Evolutionary conservation across 352 stramenopile species (phyloP), one percentile per base, ranked within the genome.

Genomic region (Phytophthora lateralis): DNA sequence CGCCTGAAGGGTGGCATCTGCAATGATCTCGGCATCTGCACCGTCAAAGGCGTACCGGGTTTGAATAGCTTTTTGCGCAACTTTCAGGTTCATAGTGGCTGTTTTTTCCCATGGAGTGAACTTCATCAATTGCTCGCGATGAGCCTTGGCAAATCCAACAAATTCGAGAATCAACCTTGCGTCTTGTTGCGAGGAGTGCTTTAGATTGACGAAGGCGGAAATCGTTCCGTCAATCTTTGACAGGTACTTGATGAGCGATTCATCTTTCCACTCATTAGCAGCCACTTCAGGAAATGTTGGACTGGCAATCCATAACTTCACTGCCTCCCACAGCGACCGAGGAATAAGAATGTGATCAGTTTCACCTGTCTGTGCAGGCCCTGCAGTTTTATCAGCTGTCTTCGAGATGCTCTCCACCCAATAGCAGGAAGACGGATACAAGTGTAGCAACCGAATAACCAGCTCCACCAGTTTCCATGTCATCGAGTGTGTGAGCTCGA

Each of bases 391-490:
- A 14, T 39, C n/a, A 26, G 21, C 6, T 52, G 55, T 14, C 4
- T 20, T 41, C 8, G 29, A 32, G 30, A 17, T 11, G 26, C 3
- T 30, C 20, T 58, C 63, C 12, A 80, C 62, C 6, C 35, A 30
- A 57, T 79, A 85, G 14, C 47, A 51, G 18, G 61, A 64, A 15
- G 78, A 42, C 12, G 75, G 58, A 43, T 76, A 72, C 30, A 85
- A 42, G 14, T 55, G 59, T 1, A 87, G 47, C 32, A 85, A 35
- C 4, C 37, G 62, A 44, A 85, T 34, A 9, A 78, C 55, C n/a
- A 87, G 65, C 29, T 83, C 75, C 20, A 85, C 50, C 7, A 76
- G 20, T 60, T 73, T 75, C 72, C 68, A 80, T 20, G 64, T 53
- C 34, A 66, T 69, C 7, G 50, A 73, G 3, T 47, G 14, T 4